Evolutionary conservation across 2,329 filamentous ascomycete species (phyloP), one percentile per base, ranked within the genome.

Genomic region (Colletotrichum chlorophyti): DNA sequence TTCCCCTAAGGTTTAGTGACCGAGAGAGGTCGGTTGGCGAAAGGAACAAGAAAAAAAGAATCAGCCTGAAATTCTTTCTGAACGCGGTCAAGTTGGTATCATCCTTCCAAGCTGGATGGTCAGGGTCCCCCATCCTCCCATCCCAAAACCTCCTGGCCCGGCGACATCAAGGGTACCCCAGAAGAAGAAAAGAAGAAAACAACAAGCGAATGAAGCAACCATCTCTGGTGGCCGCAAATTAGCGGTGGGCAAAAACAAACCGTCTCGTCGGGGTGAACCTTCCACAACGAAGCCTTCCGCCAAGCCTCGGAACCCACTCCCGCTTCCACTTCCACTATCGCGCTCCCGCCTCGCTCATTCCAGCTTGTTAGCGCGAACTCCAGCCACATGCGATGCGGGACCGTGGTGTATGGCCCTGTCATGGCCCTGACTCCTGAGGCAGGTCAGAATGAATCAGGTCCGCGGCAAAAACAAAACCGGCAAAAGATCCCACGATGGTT

Each of bases 211-310:
- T 26, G 54, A 54, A 54, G 42, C 42, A 54, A 59, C 15, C 35
- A 48, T 42, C 31, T 38, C 40, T 42, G 37, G 26, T 37, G 27
- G 49, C 50, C 37, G 29, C 51, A 54, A 54, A 54, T 59, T 48
- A 48, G 50, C 50, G 50, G 55, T 41, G 55, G 50, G n/a, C 42
- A 42, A 41, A 12, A 32, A 14, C 19, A 38, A 37, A 42, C 17
- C 43, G 50, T n/a, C n/a, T n/a, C n/a, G n/a, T 40, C 34, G 24
- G 55, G 55, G 46, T 48, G 9, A 32, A 42, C 50, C 42, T 43
- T 59, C 42, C 49, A 54, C 23, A 34, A 32, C 19, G 24, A 48
- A 34, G 41, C 46, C 42, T n/a, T n/a, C 54, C 55, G 47, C 38
- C 15, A 42, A 54, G n/a, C n/a, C n/a, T n/a, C n/a, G n/a, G 29